Evolutionary conservation across 2,329 filamentous ascomycete species (phyloP).

Genomic region (Colletotrichum chlorophyti): DNA sequence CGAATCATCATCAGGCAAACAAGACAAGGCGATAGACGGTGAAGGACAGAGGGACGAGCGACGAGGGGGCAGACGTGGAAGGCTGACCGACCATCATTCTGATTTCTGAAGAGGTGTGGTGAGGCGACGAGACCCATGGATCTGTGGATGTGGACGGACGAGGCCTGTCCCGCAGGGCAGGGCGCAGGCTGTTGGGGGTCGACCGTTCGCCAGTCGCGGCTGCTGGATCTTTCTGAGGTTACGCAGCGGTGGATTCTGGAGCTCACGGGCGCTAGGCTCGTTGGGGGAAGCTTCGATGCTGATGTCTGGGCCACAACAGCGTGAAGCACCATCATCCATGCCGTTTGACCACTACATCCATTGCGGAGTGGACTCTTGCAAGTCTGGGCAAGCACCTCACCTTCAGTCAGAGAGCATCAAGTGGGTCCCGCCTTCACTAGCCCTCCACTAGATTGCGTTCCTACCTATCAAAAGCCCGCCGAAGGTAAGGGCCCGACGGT

Average conservation of each 20-base stretch:
- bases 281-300: slow-evolving; percentile 8
- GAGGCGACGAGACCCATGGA: too few relatives aligned
- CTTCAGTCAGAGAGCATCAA: too few relatives aligned
- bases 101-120: too few relatives aligned
- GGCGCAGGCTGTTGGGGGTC: not conserved
- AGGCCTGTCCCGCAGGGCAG: not conserved
- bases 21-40: not conserved
- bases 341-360: not conserved
- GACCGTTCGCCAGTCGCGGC: slow-evolving; percentile 18
- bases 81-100: too few relatives aligned
- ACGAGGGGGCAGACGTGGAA: too few relatives aligned
- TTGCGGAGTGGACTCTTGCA: not conserved
- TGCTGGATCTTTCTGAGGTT: slow-evolving; percentile 13
- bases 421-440: not conserved
- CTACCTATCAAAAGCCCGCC: slow-evolving; percentile 14
- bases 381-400: not conserved
- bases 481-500: slow-evolving; percentile 10
- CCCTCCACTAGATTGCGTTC: slow-evolving; percentile 15
- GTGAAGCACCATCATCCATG: slow-evolving; percentile 21
- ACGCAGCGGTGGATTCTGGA: slow-evolving; percentile 1
- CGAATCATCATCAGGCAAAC: not conserved
- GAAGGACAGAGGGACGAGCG: not conserved
- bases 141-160: not conserved
- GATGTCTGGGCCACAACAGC: slow-evolving; percentile 15
- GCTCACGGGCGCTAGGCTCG: slow-evolving; percentile 5